Evolutionary conservation across 805 yeast species (phyloP).

Genomic region (Deakozyma indianensis): DNA sequence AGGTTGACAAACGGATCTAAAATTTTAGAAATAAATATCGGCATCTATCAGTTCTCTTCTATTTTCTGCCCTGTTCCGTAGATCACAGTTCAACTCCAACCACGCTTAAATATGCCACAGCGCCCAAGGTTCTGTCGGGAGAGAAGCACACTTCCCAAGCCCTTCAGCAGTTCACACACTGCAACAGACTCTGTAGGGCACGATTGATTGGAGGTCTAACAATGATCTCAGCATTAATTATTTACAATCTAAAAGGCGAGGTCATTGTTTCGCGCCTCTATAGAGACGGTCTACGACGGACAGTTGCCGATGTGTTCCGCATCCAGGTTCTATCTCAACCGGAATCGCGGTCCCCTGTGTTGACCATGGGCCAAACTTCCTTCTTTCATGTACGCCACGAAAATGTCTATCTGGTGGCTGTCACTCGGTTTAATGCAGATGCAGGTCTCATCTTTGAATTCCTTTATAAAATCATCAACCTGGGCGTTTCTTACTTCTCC

Average conservation of each 20-base stretch:
- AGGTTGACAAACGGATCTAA: constrained; percentile 60
- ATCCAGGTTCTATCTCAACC: constrained; percentile 71
- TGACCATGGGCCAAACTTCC: constrained; percentile 86
- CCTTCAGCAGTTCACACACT: no score
- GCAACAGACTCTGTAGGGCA: no score
- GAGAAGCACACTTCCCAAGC: no score
- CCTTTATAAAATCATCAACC: constrained; percentile 42
- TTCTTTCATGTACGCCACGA: constrained; percentile 59
- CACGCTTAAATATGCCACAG: no score
- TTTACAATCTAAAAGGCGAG: constrained; percentile 72
- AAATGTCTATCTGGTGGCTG: constrained; percentile 69
- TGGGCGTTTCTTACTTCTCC: constrained; percentile 34
- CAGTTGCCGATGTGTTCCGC: constrained; percentile 78
- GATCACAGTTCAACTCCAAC: no score
- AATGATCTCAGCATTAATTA: constrained; percentile 76
- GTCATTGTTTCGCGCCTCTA: constrained; percentile 60
- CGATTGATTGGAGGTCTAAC: no score
- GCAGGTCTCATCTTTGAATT: constrained; percentile 71
- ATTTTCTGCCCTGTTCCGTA: no score
- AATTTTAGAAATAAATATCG: constrained; percentile 40
- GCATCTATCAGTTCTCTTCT: background rate
- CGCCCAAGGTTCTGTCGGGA: no score
- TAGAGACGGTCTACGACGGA: constrained; percentile 61
- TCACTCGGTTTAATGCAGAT: constrained; percentile 80
- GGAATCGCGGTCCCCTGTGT: constrained; percentile 49